Evolutionary conservation across 495 filamentous ascomycete species (phyloP), one percentile per base, ranked within the genome.

Genomic region (Lophiostoma macrostomum): DNA sequence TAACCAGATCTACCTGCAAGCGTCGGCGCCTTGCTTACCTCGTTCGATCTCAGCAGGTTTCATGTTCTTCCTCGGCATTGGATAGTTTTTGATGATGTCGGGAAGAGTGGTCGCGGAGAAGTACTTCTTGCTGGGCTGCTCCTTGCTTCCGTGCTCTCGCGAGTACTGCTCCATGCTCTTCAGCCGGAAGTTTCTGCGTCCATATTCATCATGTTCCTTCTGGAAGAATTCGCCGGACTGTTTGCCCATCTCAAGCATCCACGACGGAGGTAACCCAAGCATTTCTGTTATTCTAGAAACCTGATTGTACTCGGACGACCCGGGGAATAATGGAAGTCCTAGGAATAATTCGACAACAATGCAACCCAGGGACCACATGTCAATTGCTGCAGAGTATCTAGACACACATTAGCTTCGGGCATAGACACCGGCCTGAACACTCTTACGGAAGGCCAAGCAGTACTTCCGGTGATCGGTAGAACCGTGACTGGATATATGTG

Each of bases 201-300:
- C 91, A 65, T 86, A 99, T 54, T 89, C 85, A 61, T 99, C 94
- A 60, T 91, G 87, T 13, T 80, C 79, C 72, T 95, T 97, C 68
- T 99, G 91, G 67, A 96, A 99, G 67, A 97, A 99, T 64, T 97
- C 91, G 20, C 89, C 88, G 2, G 90, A 86, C 66, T 99, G 94
- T 70, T 97, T 99, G 56, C 94, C 94, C 81, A 96, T 93, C 67
- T 99, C 94, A 39, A 99, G 76, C 94, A 99, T 99, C 94, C 94
- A 99, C 50, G 87, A 91, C 29, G 91, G 94, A 4, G 94, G 90
- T 46, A 95, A 80, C 11, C 91, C 93, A 20, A 99, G 81, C 94
- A 99, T 99, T 71, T 99, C 94, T 24, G 94, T 93, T 41, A 99
- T 99, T 22, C 94, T 78, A 10, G 90, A 87, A 14, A 99, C 90